Evolutionary conservation across 2,329 filamentous ascomycete species (phyloP).

Genomic region (Trichoderma breve): DNA sequence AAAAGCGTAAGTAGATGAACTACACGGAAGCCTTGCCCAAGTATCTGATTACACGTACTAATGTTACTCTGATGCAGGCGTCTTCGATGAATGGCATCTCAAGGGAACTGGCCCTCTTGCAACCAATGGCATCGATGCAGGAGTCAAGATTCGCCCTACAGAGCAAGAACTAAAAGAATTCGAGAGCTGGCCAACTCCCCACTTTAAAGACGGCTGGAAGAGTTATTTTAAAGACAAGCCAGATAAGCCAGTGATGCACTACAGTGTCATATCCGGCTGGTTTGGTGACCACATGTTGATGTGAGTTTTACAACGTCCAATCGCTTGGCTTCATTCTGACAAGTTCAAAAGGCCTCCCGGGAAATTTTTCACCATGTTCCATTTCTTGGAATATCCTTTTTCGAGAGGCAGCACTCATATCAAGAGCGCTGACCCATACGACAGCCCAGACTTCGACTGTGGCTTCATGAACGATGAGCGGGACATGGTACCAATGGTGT

Average conservation of each 20-base stretch:
- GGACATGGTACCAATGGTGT: constrained; percentile 57
- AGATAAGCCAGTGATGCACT: constrained; percentile 44
- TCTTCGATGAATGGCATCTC: constrained; percentile 6
- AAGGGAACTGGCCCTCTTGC: constrained; percentile 8
- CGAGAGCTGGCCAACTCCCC: constrained; percentile 36
- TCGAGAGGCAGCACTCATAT: constrained; percentile 52
- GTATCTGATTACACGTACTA: constrained; percentile 41
- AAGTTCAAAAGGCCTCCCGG: not conserved
- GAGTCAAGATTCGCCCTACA: constrained; percentile 52
- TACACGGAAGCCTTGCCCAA: constrained; percentile 33
- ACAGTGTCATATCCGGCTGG: constrained; percentile 31
- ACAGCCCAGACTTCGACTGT: constrained; percentile 51
- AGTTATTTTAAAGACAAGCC: constrained; percentile 41
- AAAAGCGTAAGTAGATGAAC: constrained; percentile 23
- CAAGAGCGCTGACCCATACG: constrained; percentile 38
- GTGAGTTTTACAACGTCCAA: not conserved
- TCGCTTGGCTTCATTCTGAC: not conserved
- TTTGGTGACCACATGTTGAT: constrained; percentile 18
- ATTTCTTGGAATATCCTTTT: constrained; percentile 57
- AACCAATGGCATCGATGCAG: constrained; percentile 49
- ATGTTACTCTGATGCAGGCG: constrained; percentile 44
- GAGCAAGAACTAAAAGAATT: constrained; percentile 48
- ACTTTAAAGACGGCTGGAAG: constrained; percentile 51
- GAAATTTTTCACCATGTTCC: constrained; percentile 52
- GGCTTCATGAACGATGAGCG: constrained; percentile 54